Conservation (phyloP, 1,284 basidiomycete species). For the Phenoliferia sp. region DNA sequence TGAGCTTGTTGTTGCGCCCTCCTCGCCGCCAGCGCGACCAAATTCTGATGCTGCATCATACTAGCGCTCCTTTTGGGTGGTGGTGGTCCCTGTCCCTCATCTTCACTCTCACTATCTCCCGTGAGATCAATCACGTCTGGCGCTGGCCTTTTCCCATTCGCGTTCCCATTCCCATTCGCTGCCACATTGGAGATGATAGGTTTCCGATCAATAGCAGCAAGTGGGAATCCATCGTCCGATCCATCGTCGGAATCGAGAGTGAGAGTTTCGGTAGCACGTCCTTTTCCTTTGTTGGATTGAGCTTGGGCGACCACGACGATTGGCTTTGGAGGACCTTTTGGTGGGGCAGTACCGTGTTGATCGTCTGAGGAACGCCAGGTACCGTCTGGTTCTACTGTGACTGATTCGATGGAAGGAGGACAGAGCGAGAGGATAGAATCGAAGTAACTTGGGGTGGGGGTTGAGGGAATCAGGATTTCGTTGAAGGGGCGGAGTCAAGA, state of each 20-base stretch:
- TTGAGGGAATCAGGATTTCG: constrained; percentile 1
- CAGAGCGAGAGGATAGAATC: constrained; percentile 71
- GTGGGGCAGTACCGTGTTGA: constrained; percentile 63
- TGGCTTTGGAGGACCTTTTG: constrained; percentile 38
- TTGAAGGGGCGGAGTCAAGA: background rate
- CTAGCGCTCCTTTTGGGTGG: no score
- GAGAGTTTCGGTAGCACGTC: constrained; percentile 45
- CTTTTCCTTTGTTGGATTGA: constrained; percentile 12
- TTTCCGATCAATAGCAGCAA: constrained; percentile 66
- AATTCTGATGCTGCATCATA: no score
- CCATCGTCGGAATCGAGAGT: constrained; percentile 58
- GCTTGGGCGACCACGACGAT: constrained; percentile 34
- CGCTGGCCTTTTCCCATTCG: background rate
- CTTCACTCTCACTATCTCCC: constrained; percentile 53
- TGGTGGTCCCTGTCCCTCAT: background rate
- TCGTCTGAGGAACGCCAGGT: constrained; percentile 91
- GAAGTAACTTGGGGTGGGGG: constrained; percentile 59
- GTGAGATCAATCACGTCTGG: constrained; percentile 67
- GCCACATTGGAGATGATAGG: constrained; percentile 46
- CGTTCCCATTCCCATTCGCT: constrained; percentile 4
- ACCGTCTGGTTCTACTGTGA: constrained; percentile 87
- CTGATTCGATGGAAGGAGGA: constrained; percentile 77
- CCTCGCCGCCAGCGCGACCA: no score
- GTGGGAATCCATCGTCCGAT: constrained; percentile 68
- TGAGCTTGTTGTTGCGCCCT: no score